phyloP scores from a whole-genome alignment of 768 basidiomycete species.

The Xerocomellus intermedius region DNA sequence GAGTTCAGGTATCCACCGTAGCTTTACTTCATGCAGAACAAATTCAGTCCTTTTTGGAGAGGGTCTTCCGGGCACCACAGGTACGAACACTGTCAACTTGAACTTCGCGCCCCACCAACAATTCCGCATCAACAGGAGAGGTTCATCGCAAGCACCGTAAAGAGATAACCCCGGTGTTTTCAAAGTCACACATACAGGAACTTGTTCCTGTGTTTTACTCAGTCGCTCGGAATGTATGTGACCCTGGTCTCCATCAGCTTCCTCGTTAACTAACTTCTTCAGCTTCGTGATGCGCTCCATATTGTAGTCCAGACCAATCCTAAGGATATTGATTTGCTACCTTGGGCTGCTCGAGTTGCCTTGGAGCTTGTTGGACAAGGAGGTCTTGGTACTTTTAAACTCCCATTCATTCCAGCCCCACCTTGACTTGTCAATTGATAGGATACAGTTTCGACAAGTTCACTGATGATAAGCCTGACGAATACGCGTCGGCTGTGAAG shows the following conservation, averaged over 20 bases:
- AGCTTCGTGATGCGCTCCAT: conserved; percentile 1
- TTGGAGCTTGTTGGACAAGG: conserved; percentile 3
- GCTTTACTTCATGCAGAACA: neutral
- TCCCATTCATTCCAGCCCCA: neutral
- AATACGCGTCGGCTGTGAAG: conserved; percentile 2
- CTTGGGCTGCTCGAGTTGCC: neutral
- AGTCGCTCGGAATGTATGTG: neutral
- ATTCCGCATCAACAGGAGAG: neutral
- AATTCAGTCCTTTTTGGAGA: conserved; percentile 1
- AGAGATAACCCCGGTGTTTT: neutral
- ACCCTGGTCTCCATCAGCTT: neutral
- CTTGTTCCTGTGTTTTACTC: conserved; percentile 1
- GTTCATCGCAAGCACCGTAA: conserved; percentile 3
- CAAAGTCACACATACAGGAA: neutral
- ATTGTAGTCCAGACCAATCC: neutral
- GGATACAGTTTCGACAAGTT: conserved; percentile 7
- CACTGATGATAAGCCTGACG: neutral
- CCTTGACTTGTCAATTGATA: neutral
- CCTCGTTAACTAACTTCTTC: neutral
- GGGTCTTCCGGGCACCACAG: conserved; percentile 2
- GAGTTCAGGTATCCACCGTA: neutral
- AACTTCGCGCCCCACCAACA: no score
- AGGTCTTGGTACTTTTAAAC: neutral
- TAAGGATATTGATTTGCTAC: neutral
- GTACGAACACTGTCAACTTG: neutral